Percentiles rank a stretch among this genome's conserved stretches.
Evolutionary conservation across 176 grass and related monocot species (phyloP).

Genomic region (Musa troglodytarum): DNA sequence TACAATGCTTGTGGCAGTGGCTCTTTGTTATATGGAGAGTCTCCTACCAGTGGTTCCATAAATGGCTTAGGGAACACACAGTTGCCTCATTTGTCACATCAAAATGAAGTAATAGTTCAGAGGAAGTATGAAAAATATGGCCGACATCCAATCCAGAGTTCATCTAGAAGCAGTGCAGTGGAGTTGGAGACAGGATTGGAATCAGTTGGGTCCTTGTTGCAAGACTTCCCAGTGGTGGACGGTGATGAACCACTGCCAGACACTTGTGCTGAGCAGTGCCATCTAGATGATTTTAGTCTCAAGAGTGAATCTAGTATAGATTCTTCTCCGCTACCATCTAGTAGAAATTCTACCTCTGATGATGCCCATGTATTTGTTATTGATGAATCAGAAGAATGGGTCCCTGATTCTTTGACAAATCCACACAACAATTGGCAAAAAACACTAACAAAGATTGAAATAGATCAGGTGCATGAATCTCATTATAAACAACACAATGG

Average conservation of each 20-base stretch:
- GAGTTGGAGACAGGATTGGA: conserved; percentile 24
- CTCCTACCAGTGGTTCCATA: conserved; percentile 12
- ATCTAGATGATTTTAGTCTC: conserved; percentile 43
- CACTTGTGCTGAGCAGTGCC: conserved; percentile 36
- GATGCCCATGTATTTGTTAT: conserved; percentile 44
- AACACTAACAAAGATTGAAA: not conserved
- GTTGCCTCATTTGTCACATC: conserved; percentile 22
- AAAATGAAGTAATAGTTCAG: conserved; percentile 24
- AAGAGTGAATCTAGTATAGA: conserved; percentile 85
- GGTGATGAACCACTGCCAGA: conserved; percentile 36
- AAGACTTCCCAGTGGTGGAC: conserved; percentile 15
- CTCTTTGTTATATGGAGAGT: conserved; percentile 23
- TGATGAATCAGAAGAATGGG: conserved; percentile 31
- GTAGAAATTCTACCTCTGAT: conserved; percentile 59
- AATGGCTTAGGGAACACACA: conserved; percentile 26
- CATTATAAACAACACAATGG: conserved; percentile 36
- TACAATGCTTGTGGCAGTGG: conserved; percentile 36
- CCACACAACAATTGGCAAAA: not conserved
- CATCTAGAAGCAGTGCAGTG: conserved; percentile 39
- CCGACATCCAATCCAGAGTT: conserved; percentile 25
- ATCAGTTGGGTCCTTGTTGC: conserved; percentile 46
- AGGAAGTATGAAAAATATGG: conserved; percentile 33
- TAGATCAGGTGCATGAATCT: conserved; percentile 27
- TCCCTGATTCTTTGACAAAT: conserved; percentile 30
- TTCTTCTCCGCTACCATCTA: conserved; percentile 79